These are phyloP conservation scores for Amanita thiersii DNA, from an alignment of 768 basidiomycete species.

Conservation along the genomic window DNA sequence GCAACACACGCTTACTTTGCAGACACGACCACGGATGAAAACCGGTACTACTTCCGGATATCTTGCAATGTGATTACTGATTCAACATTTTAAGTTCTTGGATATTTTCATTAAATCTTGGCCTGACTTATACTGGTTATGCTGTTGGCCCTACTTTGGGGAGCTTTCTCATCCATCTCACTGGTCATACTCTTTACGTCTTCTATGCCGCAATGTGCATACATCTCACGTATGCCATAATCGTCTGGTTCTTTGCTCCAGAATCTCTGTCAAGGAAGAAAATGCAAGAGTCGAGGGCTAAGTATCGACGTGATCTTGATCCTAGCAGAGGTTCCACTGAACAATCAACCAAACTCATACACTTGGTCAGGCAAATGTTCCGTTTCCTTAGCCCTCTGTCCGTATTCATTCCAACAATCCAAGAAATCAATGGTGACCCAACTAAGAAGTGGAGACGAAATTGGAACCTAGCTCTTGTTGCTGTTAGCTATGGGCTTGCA, in stretches of 20 bases:
- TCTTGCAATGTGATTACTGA: conserved; percentile 1
- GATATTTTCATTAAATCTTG: conserved; percentile 56
- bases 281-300: conserved; percentile 30
- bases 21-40: conserved; percentile 50
- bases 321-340: conserved; percentile 12
- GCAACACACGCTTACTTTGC: conserved; percentile 63
- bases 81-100: conserved; percentile 39
- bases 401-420: conserved; percentile 43
- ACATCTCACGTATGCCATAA: conserved; percentile 39
- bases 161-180: conserved; percentile 50
- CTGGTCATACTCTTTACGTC: conserved; percentile 47
- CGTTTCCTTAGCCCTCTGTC: conserved; percentile 66
- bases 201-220: conserved; percentile 58
- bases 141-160: conserved; percentile 73
- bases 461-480: conserved; percentile 59
- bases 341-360: conserved; percentile 7
- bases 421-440: conserved; percentile 21
- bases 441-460: conserved; percentile 38
- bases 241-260: conserved; percentile 58
- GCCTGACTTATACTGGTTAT: conserved; percentile 67
- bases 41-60: conserved; percentile 31
- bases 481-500: conserved; percentile 40
- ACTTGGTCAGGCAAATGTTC: conserved; percentile 36
- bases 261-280: conserved; percentile 61
- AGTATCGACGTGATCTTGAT: conserved; percentile 24